Percentiles rank a stretch among this genome's conserved stretches.
phyloP scores from a whole-genome alignment of 106 monocot genomes.

The Dioscorea dumetorum region DNA sequence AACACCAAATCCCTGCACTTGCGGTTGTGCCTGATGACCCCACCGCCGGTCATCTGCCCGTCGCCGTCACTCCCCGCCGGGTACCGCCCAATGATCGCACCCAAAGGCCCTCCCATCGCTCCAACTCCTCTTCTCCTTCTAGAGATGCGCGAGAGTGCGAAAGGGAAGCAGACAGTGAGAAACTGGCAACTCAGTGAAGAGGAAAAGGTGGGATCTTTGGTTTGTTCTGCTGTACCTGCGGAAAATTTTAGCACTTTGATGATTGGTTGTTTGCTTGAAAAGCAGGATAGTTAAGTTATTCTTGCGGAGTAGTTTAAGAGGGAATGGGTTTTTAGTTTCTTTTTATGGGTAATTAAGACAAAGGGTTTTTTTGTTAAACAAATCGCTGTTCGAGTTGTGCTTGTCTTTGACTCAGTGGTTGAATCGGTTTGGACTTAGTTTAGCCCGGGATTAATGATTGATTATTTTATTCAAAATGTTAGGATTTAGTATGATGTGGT shows the following conservation, averaged over 20 bases:
- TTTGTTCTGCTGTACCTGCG: background rate
- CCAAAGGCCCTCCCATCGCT: conserved; percentile 29
- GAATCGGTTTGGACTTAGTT: no score
- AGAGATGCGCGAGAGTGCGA: background rate
- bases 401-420: no score
- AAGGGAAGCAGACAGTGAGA: conserved; percentile 5
- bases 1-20: conserved; percentile 68
- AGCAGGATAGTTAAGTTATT: background rate
- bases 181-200: background rate
- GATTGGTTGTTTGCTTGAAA: background rate
- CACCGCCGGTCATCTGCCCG: conserved; percentile 10
- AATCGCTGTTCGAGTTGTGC: background rate
- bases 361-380: background rate
- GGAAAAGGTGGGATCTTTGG: background rate
- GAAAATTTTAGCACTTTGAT: background rate
- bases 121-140: conserved; percentile 2
- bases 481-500: no score
- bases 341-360: background rate
- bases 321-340: background rate
- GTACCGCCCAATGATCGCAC: conserved; percentile 70
- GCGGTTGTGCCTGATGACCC: conserved; percentile 58
- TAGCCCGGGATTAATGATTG: no score
- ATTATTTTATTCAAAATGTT: no score
- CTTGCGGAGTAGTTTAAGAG: background rate
- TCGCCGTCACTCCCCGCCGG: conserved; percentile 22